Evolutionary conservation across 331 rosid genomes (phyloP).

Genomic region (Acacia pycnantha): DNA sequence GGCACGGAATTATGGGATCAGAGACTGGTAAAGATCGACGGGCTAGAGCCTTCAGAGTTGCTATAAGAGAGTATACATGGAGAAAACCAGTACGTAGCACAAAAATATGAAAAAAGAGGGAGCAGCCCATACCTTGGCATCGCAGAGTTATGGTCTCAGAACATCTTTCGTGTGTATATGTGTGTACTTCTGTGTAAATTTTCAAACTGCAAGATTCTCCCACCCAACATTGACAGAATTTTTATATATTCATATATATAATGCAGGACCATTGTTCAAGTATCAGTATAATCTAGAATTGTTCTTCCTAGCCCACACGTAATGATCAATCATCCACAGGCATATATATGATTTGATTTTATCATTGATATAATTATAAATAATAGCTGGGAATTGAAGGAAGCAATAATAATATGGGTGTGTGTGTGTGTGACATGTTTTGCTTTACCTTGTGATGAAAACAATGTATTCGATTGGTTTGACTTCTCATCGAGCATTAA

Average conservation of each 20-base stretch:
- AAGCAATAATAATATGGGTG: background rate
- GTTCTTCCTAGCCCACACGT: background rate
- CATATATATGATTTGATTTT: background rate
- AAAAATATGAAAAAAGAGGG: slow-evolving; percentile 33
- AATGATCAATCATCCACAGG: background rate
- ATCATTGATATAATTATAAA: background rate
- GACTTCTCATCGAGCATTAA: slow-evolving; percentile 30
- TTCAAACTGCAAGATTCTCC: background rate
- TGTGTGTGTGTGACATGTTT: background rate
- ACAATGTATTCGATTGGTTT: slow-evolving; percentile 31
- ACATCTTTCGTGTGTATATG: background rate
- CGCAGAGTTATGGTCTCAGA: background rate
- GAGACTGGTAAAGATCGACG: background rate
- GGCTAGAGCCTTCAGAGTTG: slow-evolving; percentile 20
- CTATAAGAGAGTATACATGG: slow-evolving; percentile 21
- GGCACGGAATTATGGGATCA: background rate
- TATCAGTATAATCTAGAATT: background rate
- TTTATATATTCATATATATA: background rate
- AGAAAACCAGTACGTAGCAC: slow-evolving; percentile 21
- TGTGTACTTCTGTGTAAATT: background rate
- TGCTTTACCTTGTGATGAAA: slow-evolving; percentile 6
- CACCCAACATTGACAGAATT: background rate
- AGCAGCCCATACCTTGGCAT: slow-evolving; percentile 30
- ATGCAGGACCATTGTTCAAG: background rate
- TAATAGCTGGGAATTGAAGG: background rate